Percentiles rank a stretch among this genome's conserved stretches.
Evolutionary conservation across 2,329 filamentous ascomycete species (phyloP).

Genomic region (Sporothrix inflata): DNA sequence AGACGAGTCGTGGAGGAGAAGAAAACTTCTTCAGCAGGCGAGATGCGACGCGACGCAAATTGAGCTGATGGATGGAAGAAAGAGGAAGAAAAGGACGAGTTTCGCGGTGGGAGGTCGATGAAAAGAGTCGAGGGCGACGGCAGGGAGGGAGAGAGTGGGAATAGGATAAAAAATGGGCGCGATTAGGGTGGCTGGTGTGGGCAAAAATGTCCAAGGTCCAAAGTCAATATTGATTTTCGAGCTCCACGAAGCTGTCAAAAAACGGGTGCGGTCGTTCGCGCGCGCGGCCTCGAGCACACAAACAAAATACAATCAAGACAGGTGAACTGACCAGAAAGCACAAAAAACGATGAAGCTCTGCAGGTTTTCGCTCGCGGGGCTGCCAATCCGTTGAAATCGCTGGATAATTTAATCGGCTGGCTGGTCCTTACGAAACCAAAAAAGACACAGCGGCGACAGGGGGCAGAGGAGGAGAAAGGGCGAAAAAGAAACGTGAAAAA

Average conservation of each 20-base stretch:
- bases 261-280: not conserved
- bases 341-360: conserved; percentile 4
- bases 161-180: conserved; percentile 8
- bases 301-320: not conserved
- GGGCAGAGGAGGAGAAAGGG: conserved; percentile 20
- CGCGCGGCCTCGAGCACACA: conserved; percentile 4
- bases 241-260: conserved; percentile 24
- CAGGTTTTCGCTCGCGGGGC: conserved; percentile 23
- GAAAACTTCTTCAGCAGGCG: conserved; percentile 10
- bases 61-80: conserved; percentile 2
- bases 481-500: conserved; percentile 25
- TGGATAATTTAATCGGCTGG: conserved; percentile 24
- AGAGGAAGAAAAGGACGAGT: not conserved
- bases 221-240: conserved; percentile 32
- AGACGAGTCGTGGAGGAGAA: not conserved
- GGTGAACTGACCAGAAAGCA: not conserved
- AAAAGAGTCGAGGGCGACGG: conserved; percentile 1
- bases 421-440: conserved; percentile 27
- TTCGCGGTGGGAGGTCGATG: not conserved
- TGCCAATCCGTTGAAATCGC: conserved; percentile 20
- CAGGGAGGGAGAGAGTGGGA: conserved; percentile 21
- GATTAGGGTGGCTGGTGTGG: conserved; percentile 7
- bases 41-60: conserved; percentile 27
- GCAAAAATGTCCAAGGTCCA: conserved; percentile 19
- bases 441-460: not conserved